Conservation (phyloP, 345 rosid genomes). For the Clausena lansium region DNA sequence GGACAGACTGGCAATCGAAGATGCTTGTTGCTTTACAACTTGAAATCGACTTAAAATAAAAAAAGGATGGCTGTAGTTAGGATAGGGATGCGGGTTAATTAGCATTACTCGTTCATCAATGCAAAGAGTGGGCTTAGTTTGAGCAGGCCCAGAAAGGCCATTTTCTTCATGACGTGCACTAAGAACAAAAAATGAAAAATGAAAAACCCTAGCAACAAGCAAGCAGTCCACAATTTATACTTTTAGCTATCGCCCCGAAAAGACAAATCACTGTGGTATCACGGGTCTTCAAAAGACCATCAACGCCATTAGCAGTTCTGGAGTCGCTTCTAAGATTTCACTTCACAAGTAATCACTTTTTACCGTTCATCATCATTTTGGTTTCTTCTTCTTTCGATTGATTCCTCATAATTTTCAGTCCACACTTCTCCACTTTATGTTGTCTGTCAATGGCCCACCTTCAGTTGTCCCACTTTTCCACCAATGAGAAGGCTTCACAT, state of each 20-base stretch:
- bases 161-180: too few species aligned
- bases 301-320: not conserved
- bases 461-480: not conserved
- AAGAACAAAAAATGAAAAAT: too few species aligned
- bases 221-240: not conserved
- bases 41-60: too few species aligned
- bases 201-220: too few species aligned
- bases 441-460: constrained; percentile 12
- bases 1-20: not conserved
- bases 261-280: not conserved
- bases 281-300: not conserved
- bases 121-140: not conserved
- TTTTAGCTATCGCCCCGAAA: not conserved
- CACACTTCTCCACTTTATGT: not conserved
- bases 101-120: not conserved
- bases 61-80: not conserved
- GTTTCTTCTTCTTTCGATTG: not conserved
- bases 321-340: constrained; percentile 21
- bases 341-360: constrained; percentile 2
- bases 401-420: constrained; percentile 10
- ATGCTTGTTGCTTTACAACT: not conserved
- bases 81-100: not conserved
- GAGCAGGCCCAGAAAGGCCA: not conserved
- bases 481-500: not conserved
- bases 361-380: constrained; percentile 15